These are phyloP conservation scores for Ceratocystis eucalypticola DNA, from an alignment of 2,329 filamentous ascomycete species.

Conservation along the genomic window DNA sequence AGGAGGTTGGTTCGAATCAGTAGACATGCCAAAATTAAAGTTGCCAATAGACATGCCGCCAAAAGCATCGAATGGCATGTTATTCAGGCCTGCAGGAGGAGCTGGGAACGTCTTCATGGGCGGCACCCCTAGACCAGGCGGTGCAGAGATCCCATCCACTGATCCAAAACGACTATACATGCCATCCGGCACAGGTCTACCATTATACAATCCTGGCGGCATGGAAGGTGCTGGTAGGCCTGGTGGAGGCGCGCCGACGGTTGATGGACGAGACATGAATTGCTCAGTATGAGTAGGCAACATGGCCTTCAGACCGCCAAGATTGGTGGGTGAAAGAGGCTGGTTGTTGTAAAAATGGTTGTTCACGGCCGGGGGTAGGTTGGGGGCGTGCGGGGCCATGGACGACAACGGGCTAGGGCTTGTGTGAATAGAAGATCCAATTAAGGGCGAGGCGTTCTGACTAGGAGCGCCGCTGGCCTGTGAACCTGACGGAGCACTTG, in stretches of 20 bases:
- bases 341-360: conserved; percentile 25
- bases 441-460: conserved; percentile 46
- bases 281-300: conserved; percentile 30
- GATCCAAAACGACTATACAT: conserved; percentile 18
- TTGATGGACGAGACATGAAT: conserved; percentile 23
- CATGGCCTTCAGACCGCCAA: conserved; percentile 42
- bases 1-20: conserved; percentile 21
- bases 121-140: conserved; percentile 15
- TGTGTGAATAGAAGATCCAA: conserved; percentile 49
- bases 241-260: conserved; percentile 7
- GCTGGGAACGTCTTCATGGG: conserved; percentile 33
- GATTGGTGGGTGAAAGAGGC: conserved; percentile 50
- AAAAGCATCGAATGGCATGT: conserved; percentile 12
- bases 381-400: conserved; percentile 6
- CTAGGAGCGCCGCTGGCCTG: conserved; percentile 44
- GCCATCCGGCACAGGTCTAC: conserved; percentile 15
- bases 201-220: conserved; percentile 32
- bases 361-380: conserved; percentile 20
- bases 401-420: conserved; percentile 48
- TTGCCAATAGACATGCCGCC: conserved; percentile 10
- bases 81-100: conserved; percentile 11
- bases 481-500: conserved; percentile 52
- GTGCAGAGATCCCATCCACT: conserved; percentile 11
- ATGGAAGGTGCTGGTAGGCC: conserved; percentile 21
- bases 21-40: background rate